Evolutionary conservation across 805 yeast genomes (phyloP), one percentile per base, ranked within the genome.

Genomic region (Candida krabiensis): DNA sequence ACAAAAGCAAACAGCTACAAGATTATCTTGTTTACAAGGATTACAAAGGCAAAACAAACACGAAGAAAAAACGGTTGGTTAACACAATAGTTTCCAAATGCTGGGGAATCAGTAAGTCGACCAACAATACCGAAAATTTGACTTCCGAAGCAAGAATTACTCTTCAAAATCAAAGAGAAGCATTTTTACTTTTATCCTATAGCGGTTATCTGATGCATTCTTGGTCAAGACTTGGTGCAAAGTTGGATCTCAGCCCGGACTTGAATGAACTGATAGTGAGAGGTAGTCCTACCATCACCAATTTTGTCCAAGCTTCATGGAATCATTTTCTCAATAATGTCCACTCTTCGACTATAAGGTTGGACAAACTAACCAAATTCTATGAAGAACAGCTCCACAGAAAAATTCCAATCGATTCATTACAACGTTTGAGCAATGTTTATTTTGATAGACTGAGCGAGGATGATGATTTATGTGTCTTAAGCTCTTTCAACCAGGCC

Each of bases 171-270:
- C 40, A 55, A 8, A 47, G 63, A 34, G 66, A 62, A 22, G 42
- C 60, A 16, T 63, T 61, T 34, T 43, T 64, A 21, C 37, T 64
- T 16, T 46, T 63, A 5, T 57, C 65, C 22, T 54, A 59, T 30
- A 49, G 47, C 3, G 67, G 67, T 3, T 49, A 52, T 19, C 33
- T 64, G 22, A 50, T 61, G 30, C 56, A 55, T 38, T 55, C 56
- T n/a, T 64, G 67, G 67, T 45, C 64, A 8, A 44, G 56, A 21
- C 41, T 58, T 18, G 68, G 68, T n/a, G 69, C 67, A 4, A 55
- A 51, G 28, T 33, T 64, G 16, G 51, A 58, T 9, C 41, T 64
- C 23, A 50, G 48, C 19, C 41, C 53, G 1, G 53, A 54, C 12
- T 49, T 56, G 6, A 43, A 43, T 16, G 56, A 55, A 28, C 38